Percentiles rank a stretch among this genome's conserved stretches.
Evolutionary conservation across 352 stramenopile species (phyloP).

Genomic region (Saprolegnia parasitica): DNA sequence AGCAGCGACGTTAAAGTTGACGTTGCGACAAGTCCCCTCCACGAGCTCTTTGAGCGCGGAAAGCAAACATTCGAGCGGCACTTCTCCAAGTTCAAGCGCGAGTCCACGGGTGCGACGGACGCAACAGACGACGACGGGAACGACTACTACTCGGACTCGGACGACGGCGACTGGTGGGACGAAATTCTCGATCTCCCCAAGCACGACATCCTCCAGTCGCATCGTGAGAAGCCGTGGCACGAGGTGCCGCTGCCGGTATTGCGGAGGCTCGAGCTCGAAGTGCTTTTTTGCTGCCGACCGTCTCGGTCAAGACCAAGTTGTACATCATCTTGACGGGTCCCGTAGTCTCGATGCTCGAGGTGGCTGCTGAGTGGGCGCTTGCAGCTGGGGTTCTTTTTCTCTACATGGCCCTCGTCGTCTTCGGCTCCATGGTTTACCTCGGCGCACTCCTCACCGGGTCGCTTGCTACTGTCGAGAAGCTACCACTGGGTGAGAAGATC

Average conservation of each 20-base stretch:
- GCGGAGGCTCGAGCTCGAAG: constrained; percentile 6
- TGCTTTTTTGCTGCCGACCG: constrained; percentile 7
- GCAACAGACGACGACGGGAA: constrained; percentile 9
- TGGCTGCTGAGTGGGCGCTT: constrained; percentile 12
- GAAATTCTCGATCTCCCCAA: constrained; percentile 10
- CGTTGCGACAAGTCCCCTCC: background rate
- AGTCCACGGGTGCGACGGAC: constrained; percentile 14
- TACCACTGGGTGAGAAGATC: background rate
- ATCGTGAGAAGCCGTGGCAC: constrained; percentile 10
- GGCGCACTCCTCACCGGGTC: constrained; percentile 13
- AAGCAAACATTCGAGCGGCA: background rate
- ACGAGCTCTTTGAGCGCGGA: background rate
- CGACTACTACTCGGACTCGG: constrained; percentile 24
- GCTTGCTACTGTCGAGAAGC: constrained; percentile 5
- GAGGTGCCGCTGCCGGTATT: constrained; percentile 13
- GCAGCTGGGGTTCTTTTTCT: constrained; percentile 18
- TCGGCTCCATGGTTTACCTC: constrained; percentile 14
- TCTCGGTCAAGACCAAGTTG: background rate
- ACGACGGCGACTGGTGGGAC: constrained; percentile 22
- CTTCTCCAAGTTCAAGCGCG: constrained; percentile 5
- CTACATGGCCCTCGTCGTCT: constrained; percentile 22
- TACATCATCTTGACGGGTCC: constrained; percentile 25
- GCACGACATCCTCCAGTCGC: constrained; percentile 2
- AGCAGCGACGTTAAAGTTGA: background rate
- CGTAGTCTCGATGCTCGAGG: background rate